These are phyloP conservation scores for Mycena metata DNA, from an alignment of 768 basidiomycete species.

Conservation along the genomic window DNA sequence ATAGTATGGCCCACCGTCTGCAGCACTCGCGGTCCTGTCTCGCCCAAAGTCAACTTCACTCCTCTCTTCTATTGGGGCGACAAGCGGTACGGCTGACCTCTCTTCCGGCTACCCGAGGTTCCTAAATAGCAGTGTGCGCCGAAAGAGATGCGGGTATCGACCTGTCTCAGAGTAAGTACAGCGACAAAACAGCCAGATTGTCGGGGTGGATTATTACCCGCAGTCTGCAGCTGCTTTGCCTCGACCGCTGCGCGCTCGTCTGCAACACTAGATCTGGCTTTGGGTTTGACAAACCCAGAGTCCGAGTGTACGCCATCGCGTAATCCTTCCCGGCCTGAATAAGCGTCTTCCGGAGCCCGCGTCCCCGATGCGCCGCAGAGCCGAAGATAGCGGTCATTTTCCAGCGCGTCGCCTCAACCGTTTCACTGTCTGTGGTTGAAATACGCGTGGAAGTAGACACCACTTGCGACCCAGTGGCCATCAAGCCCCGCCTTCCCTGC, in stretches of 20 bases:
- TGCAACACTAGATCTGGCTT: background rate
- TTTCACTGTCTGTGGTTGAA: too few species aligned
- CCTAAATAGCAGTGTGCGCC: conserved; percentile 59
- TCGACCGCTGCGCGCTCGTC: too few species aligned
- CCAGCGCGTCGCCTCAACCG: conserved; percentile 30
- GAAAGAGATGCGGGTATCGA: conserved; percentile 60
- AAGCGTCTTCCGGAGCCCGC: conserved; percentile 33
- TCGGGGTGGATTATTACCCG: conserved; percentile 34
- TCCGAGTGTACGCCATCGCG: background rate
- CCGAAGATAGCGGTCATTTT: conserved; percentile 37
- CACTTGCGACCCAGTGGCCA: conserved; percentile 34
- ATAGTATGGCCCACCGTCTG: conserved; percentile 15
- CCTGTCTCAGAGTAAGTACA: conserved; percentile 31
- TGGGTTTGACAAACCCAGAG: background rate
- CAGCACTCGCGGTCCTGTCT: conserved; percentile 23
- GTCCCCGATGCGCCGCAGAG: conserved; percentile 29
- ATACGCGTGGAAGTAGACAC: background rate
- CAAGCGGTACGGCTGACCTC: conserved; percentile 53
- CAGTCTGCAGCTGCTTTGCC: background rate
- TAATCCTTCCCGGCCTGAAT: conserved; percentile 37
- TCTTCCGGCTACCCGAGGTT: conserved; percentile 67
- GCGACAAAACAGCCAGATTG: conserved; percentile 21
- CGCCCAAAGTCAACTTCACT: conserved; percentile 40
- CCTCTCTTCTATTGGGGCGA: conserved; percentile 63
- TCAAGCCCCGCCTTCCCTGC: background rate